Base-by-base conservation (phyloP, 2,329 filamentous ascomycete species). In the Lachnellula suecica region DNA sequence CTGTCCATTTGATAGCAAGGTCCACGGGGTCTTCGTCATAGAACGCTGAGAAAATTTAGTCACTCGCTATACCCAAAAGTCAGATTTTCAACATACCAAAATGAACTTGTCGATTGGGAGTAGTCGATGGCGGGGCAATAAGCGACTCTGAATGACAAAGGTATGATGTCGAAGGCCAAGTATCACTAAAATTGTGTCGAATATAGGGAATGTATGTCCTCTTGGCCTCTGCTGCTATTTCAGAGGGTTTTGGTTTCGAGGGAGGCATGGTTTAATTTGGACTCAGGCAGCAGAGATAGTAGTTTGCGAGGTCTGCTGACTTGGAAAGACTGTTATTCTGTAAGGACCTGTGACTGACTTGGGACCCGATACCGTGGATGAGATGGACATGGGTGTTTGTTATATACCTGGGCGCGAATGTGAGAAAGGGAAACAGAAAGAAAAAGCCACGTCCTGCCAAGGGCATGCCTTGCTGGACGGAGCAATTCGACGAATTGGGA, bases 141-240 rank as follows among this genome's bases (percentile, higher is more conserved):
- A 65, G 74, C 67, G 66, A 82, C 81, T 68, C 65, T 6, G 64
- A 62, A 47, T 61, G 54, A 35, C 65, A 68, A 38, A 87, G 74
- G 61, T 81, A 79, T 3, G 85, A 89, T 59, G 75, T 78, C 4
- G 77, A 77, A 15, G 76, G 77, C 75, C 74, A 88, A 63, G 71
- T 69, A 51, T 74, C 72, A 53, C 71, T 74, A 70, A 79, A 83
- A 64, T 80, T 74, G 31, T 76, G 73, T 63, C 76, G 79, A 61
- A 89, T 82, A 57, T 79, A 73, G 15, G 87, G 86, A 58, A 89
- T 85, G 65, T 85, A 88, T 53, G 79, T 78, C 61, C 77, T 79
- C 70, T 89, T 89, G n/a, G 85, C 87, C 66, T 89, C 86, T 23
- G 83, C 80, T 49, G 87, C 87, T 49, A 91, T 82, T 59, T 90